Base-by-base conservation (phyloP, 768 basidiomycete genomes). In the Mycena belliarum region DNA sequence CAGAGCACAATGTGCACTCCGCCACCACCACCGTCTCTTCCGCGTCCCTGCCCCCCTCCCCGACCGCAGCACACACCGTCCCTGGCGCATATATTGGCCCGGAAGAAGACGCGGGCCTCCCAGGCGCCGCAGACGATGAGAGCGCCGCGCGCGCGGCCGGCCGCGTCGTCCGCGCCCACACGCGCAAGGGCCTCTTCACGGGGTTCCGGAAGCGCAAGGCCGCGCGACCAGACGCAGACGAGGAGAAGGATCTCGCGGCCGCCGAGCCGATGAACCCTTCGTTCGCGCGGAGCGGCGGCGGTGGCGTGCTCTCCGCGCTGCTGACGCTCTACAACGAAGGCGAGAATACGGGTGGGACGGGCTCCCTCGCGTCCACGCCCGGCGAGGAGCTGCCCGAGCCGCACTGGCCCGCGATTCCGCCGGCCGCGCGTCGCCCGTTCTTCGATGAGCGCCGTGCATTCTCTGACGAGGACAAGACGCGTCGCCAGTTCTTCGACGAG, bases 251-350 rank as follows among this genome's bases (percentile, higher is more conserved):
- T 24, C 29, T 51, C 23, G 47, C 23, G 7, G 42, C 63, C 54
- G 54, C 53, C 32, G 56, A 41, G 28, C 43, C 68, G 9, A 50
- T 52, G 43, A 57, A 49, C 49, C 64, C 65, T 11, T 54, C 63
- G 6, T 68, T 5, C 33, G 12, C 33, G 12, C 16, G 33, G 37
- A n/a, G n/a, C n/a, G n/a, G 18, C 6, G 79, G 75, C 0, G 78
- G 76, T 12, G 86, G 88, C 16, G 82, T 91, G 7, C 76, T 91
- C 6, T 84, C 87, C 3, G 78, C 88, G 1, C 69, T 91, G 38
- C 73, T 92, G 43, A 78, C 85, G 20, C 75, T 90, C 23, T 89
- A 90, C 65, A 82, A 76, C 63, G 73, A 72, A 25, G 72, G 76
- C 37, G 37, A 16, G 37, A n/a, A n/a, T 6, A 38, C 37, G 14